Evolutionary conservation across 192 early-diverging fungal species (phyloP).

Genomic region (Umbelopsis sp.): DNA sequence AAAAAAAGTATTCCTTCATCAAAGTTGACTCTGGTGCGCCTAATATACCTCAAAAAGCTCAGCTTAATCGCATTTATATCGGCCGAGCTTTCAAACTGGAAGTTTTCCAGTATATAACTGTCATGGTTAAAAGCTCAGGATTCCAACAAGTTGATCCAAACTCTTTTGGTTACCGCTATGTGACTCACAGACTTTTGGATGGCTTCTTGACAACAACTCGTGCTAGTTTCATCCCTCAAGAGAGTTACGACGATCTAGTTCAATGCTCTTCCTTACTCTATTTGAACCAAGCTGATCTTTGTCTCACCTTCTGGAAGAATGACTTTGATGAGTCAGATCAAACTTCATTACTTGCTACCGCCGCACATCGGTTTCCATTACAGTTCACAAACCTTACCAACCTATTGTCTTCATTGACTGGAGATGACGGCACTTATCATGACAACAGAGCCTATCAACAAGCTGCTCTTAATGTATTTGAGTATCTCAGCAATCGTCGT

Average conservation of each 20-base stretch:
- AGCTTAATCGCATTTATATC: conserved; percentile 20
- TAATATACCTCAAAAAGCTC: conserved; percentile 18
- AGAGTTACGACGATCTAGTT: conserved; percentile 21
- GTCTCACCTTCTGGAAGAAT: conserved; percentile 26
- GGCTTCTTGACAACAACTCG: conserved; percentile 21
- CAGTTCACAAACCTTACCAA: conserved; percentile 21
- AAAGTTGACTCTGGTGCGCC: conserved; percentile 1
- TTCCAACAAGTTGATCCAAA: conserved; percentile 20
- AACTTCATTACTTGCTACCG: conserved; percentile 15
- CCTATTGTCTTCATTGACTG: conserved; percentile 21
- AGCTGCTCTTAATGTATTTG: conserved; percentile 26
- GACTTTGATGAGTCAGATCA: conserved; percentile 10
- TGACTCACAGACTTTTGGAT: neutral
- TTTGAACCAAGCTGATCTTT: conserved; percentile 19
- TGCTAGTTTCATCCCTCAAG: conserved; percentile 21
- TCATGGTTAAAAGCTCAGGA: conserved; percentile 11
- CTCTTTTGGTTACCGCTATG: conserved; percentile 9
- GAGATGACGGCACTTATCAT: neutral
- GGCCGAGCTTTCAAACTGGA: conserved; percentile 19
- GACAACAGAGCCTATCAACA: neutral
- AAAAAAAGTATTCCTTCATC: neutral
- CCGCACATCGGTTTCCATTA: conserved; percentile 26
- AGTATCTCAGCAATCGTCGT: neutral
- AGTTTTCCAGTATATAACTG: conserved; percentile 19
- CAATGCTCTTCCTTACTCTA: conserved; percentile 3